These are phyloP conservation scores for Saccharomycopsis fermentans DNA, from an alignment of 805 yeast genomes.

Conservation along the genomic window DNA sequence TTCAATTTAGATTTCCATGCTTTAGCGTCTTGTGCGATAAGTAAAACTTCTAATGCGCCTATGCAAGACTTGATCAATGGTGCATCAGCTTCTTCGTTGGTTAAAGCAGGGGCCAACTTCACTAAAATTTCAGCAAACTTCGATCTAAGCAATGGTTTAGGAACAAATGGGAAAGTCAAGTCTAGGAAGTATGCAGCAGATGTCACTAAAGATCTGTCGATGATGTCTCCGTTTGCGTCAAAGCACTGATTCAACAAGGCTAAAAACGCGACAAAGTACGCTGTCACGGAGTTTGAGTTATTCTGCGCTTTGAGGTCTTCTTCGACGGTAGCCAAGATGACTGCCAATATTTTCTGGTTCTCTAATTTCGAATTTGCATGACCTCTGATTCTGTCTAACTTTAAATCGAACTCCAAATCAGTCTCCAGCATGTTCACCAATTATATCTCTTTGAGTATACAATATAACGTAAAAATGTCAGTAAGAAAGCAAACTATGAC, in stretches of 20 bases:
- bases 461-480: neutral
- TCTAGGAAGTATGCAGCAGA: constrained; percentile 76
- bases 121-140: constrained; percentile 72
- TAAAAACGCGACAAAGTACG: constrained; percentile 78
- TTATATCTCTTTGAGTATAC: neutral
- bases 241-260: constrained; percentile 69
- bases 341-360: constrained; percentile 77
- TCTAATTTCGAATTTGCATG: constrained; percentile 74
- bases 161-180: constrained; percentile 62
- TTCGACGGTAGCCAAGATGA: constrained; percentile 81
- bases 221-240: constrained; percentile 35
- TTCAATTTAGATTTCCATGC: constrained; percentile 58
- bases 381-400: constrained; percentile 53
- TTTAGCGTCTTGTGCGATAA: constrained; percentile 68
- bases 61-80: constrained; percentile 74
- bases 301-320: constrained; percentile 67
- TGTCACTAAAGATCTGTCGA: constrained; percentile 57
- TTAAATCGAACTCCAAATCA: constrained; percentile 43
- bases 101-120: constrained; percentile 71
- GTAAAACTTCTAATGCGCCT: constrained; percentile 73
- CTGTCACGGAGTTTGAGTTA: constrained; percentile 54
- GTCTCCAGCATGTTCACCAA: neutral
- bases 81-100: constrained; percentile 61
- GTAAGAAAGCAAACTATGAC: too few species aligned
- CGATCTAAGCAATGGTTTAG: constrained; percentile 56